These are phyloP conservation scores for Suhomyces sp. DNA, from an alignment of 805 yeast species.

Conservation along the genomic window DNA sequence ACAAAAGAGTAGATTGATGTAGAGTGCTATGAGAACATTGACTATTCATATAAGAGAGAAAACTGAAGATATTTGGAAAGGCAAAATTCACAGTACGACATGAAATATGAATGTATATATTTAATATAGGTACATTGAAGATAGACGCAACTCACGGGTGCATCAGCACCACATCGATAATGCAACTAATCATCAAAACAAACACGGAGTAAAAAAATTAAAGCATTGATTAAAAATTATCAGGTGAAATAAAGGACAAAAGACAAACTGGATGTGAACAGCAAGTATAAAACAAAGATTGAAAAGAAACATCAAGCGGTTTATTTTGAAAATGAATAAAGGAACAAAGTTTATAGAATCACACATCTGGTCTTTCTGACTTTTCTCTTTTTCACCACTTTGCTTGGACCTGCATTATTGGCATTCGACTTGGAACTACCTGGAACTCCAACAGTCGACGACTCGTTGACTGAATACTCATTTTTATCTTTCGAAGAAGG, in stretches of 20 bases:
- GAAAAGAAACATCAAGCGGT: neutral
- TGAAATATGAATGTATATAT: neutral
- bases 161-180: neutral
- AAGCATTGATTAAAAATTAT: neutral
- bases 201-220: neutral
- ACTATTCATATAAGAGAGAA: neutral
- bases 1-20: too few relatives aligned
- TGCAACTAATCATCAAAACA: neutral
- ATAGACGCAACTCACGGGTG: neutral
- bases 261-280: neutral
- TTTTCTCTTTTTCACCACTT: constrained; percentile 21
- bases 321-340: neutral
- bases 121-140: neutral
- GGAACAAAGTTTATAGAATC: constrained; percentile 28
- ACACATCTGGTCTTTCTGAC: constrained; percentile 38
- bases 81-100: neutral
- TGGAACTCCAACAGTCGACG: constrained; percentile 13
- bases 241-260: neutral
- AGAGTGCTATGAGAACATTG: neutral
- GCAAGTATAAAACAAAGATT: neutral
- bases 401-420: constrained; percentile 5
- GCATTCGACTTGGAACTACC: constrained; percentile 3
- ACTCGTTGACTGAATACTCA: constrained; percentile 11
- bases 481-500: constrained; percentile 25
- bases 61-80: neutral